Evolutionary conservation across 306 rosid genomes (phyloP), one percentile per base, ranked within the genome.

Genomic region (Parietaria judaica): DNA sequence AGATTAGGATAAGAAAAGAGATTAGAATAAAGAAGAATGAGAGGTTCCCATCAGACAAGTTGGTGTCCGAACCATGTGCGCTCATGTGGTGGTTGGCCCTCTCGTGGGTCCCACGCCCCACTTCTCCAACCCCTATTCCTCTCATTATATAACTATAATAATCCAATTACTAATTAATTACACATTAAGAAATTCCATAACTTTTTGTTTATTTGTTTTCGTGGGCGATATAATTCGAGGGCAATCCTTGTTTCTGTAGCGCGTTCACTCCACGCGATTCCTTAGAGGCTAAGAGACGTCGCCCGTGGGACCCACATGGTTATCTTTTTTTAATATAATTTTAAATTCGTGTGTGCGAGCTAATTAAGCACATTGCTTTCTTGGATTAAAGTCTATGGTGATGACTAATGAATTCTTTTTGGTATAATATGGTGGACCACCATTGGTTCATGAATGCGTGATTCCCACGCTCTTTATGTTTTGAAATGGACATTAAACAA

Each of bases 1-100:
- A 63, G 66, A 74, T 54, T 63, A 66, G 70, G 16, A 64, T 6
- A 66, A 23, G 37, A 50, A 70, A 56, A 61, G 47, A 51, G 49
- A 6, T 8, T 23, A 23, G 14, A 61, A 7, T 15, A 3, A 62
- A 47, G 51, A 62, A 46, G 37, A 64, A 11, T 54, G 50, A 37
- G 59, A 60, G 58, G 69, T 60, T 60, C 54, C 56, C 11, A 64
- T 50, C 56, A 61, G 75, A 68, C 80, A 79, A 68, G 80, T 67
- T 59, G 80, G 77, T 37, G 39, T 68, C 76, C 49, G 51, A 76
- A 41, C 81, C 84, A 80, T 80, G 84, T 79, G 84, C 84, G 46
- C 46, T 44, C 84, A 79, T 79, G 84, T 72, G 84, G 78, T 72
- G 41, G 84, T 80, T 72, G 84, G 81, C 61, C 79, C 74, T 69